Conservation (phyloP, 345 rosid genomes). For the Theobroma cacao region DNA sequence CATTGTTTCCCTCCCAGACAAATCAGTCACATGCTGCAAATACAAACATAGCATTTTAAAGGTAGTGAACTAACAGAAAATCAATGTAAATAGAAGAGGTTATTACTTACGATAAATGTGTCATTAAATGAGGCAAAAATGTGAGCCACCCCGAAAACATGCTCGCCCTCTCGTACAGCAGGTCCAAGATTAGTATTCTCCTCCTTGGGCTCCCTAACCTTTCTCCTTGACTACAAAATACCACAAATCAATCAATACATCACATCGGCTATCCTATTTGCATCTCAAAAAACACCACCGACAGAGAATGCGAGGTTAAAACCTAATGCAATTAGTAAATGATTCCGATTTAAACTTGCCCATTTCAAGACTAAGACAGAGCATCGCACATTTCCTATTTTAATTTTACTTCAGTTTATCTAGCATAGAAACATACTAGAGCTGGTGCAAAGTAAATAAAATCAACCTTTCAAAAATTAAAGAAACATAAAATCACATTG, state of each 20-base stretch:
- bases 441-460: neutral
- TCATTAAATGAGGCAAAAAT: slow-evolving; percentile 89
- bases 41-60: neutral
- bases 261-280: neutral
- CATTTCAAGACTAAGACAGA: neutral
- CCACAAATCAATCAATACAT: neutral
- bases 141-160: slow-evolving; percentile 84
- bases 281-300: neutral
- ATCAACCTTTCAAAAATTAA: neutral
- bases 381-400: neutral
- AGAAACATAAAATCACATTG: no score
- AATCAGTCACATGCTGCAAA: slow-evolving; percentile 83
- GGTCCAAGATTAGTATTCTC: slow-evolving; percentile 82
- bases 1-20: slow-evolving; percentile 89
- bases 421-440: neutral
- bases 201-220: slow-evolving; percentile 82
- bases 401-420: neutral
- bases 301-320: neutral
- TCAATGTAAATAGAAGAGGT: no score
- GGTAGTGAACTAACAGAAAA: neutral
- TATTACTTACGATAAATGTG: slow-evolving; percentile 71
- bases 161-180: slow-evolving; percentile 76
- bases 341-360: neutral
- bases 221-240: slow-evolving; percentile 58
- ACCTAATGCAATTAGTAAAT: neutral